These are phyloP conservation scores for Echria macrotheca DNA, from an alignment of 495 filamentous ascomycete genomes.

Conservation along the genomic window DNA sequence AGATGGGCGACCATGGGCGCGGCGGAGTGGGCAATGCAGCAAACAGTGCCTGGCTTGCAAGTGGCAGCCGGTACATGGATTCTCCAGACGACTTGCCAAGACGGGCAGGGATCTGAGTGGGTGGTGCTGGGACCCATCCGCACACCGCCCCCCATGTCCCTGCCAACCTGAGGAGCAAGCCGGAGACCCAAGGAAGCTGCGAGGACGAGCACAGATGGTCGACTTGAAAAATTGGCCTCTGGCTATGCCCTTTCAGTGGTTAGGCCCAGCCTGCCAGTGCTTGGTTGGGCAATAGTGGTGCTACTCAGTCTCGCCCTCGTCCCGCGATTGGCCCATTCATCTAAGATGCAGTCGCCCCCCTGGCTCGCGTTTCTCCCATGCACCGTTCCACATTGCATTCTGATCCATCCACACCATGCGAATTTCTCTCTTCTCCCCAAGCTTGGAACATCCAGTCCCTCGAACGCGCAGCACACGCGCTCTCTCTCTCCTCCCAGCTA, in stretches of 20 bases:
- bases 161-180: constrained; percentile 11
- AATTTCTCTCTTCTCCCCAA: constrained; percentile 24
- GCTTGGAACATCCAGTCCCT: constrained; percentile 8
- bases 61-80: constrained; percentile 19
- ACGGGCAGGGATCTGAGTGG: constrained; percentile 10
- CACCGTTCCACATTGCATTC: constrained; percentile 36
- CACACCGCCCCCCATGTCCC: constrained; percentile 30
- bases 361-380: constrained; percentile 40
- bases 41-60: too few species aligned
- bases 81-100: constrained; percentile 21
- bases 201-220: constrained; percentile 13
- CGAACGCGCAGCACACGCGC: background rate
- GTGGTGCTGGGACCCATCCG: constrained; percentile 11
- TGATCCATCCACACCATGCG: constrained; percentile 39
- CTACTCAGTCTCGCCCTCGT: constrained; percentile 22
- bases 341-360: constrained; percentile 37
- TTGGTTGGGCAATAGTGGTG: constrained; percentile 37
- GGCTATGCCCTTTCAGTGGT: constrained; percentile 28
- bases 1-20: background rate
- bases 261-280: constrained; percentile 40
- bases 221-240: constrained; percentile 5
- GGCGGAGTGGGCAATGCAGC: background rate
- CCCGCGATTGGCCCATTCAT: constrained; percentile 45
- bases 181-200: constrained; percentile 12
- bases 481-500: constrained; percentile 10